Conservation (phyloP, 75 land plant species). For the Adiantum capillusveneris region DNA sequence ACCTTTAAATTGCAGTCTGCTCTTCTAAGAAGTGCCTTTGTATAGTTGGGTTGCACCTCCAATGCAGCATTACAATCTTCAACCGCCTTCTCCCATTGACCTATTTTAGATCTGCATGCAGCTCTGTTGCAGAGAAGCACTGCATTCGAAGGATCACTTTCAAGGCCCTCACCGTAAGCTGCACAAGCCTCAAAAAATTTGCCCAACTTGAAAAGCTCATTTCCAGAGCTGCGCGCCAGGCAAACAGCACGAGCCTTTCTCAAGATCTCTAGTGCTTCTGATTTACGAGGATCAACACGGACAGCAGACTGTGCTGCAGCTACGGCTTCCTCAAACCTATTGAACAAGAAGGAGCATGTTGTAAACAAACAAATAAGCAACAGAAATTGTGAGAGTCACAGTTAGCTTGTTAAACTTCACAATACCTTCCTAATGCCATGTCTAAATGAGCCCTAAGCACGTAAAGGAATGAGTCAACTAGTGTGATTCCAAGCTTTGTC, state of each 20-base stretch:
- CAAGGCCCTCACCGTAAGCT: conserved; percentile 73
- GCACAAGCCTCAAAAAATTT: conserved; percentile 57
- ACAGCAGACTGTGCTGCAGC: conserved; percentile 54
- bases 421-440: conserved; percentile 79
- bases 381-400: no score
- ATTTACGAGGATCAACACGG: conserved; percentile 45
- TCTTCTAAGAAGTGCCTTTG: conserved; percentile 65
- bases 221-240: conserved; percentile 54
- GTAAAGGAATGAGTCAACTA: conserved; percentile 39
- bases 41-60: conserved; percentile 47
- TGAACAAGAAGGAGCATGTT: background rate
- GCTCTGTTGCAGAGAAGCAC: conserved; percentile 87
- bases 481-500: conserved; percentile 47
- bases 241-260: conserved; percentile 48
- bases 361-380: no score
- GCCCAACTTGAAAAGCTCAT: conserved; percentile 54
- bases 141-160: conserved; percentile 62
- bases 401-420: background rate
- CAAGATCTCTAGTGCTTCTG: conserved; percentile 24
- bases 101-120: conserved; percentile 75
- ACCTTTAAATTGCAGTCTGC: conserved; percentile 55
- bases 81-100: conserved; percentile 85
- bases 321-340: conserved; percentile 80
- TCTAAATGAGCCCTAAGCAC: conserved; percentile 69
- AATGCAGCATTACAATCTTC: conserved; percentile 86